phyloP scores from a whole-genome alignment of 352 stramenopile species.

The Phytophthora multivora region DNA sequence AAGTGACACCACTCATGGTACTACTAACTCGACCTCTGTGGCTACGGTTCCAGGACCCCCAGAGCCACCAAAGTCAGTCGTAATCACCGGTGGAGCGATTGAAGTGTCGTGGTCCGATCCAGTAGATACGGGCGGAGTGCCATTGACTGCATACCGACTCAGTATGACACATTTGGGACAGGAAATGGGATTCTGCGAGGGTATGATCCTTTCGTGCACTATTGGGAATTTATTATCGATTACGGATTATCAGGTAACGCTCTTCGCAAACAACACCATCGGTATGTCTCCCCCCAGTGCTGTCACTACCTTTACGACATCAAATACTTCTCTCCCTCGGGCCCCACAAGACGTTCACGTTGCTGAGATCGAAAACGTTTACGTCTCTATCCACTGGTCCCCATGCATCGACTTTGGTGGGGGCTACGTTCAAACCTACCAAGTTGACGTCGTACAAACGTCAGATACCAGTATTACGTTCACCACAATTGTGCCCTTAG shows the following conservation, averaged over 20 bases:
- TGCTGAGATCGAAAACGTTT: constrained; percentile 15
- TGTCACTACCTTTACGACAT: constrained; percentile 27
- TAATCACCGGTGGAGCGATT: constrained; percentile 49
- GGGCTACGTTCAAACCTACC: constrained; percentile 44
- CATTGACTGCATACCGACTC: constrained; percentile 49
- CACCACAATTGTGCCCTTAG: constrained; percentile 16
- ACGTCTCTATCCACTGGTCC: constrained; percentile 41
- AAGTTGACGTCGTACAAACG: constrained; percentile 26
- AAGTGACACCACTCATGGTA: constrained; percentile 25
- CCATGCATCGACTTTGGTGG: constrained; percentile 52
- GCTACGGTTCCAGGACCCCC: constrained; percentile 35
- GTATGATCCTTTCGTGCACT: constrained; percentile 46
- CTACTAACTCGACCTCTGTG: constrained; percentile 14
- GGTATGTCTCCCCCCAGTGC: constrained; percentile 38
- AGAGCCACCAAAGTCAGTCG: constrained; percentile 19
- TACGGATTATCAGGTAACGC: constrained; percentile 46
- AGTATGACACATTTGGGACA: constrained; percentile 18
- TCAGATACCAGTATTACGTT: constrained; percentile 1
- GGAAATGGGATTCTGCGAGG: constrained; percentile 42
- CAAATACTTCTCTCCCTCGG: constrained; percentile 29
- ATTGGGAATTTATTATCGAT: constrained; percentile 45
- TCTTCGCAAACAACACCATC: constrained; percentile 44
- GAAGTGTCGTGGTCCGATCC: constrained; percentile 47
- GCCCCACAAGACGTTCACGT: constrained; percentile 36
- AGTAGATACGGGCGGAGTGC: constrained; percentile 53